Evolutionary conservation across 2,329 filamentous ascomycete species (phyloP), one percentile per base, ranked within the genome.

Genomic region (Aspergillus pseudotamarii): DNA sequence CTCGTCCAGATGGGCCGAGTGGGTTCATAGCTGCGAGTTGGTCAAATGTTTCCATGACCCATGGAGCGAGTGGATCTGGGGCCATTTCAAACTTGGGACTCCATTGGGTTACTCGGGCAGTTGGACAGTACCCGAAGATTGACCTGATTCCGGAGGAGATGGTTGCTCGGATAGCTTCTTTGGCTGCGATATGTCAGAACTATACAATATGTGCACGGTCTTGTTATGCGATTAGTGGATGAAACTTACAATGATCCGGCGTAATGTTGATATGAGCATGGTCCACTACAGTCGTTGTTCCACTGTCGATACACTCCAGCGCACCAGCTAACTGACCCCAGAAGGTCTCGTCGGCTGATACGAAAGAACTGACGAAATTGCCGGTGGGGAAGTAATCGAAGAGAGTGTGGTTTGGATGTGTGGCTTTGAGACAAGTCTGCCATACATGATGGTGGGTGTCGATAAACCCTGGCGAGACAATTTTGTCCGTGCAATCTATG

Each of bases 391-490:
- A 30, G 34, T 83, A 84, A 28, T 83, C 75, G 4, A 82, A 41
- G n/a, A 84, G 66, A 2, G 74, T 69, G 3, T 83, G 66, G 63
- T 82, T 69, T 0, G 73, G 74, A 72, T 78, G 76, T 19, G 75
- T 68, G 2, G 76, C 76, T 61, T 78, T 79, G 16, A 80, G 68
- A 60, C 78, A 73, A 0, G 77, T 79, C 66, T 83, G 80, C 81
- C 81, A 84, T 9, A 81, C 67, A 69, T 84, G 82, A 51, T 79
- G 69, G 54, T 78, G 74, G 9, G 75, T 78, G 56, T 77, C 72
- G 43, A 78, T 70, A 59, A 75, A 78, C 0, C 76, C 75, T 4
- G 76, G 76, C 26, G 71, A 73, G 38, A 75, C 62, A 19, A 74
- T 71, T 56, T 72, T 75, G 32, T 71, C 70, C 8, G 71, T 75